These are phyloP conservation scores for Teratosphaeria nubilosa DNA, from an alignment of 2,329 filamentous ascomycete species.

Conservation along the genomic window DNA sequence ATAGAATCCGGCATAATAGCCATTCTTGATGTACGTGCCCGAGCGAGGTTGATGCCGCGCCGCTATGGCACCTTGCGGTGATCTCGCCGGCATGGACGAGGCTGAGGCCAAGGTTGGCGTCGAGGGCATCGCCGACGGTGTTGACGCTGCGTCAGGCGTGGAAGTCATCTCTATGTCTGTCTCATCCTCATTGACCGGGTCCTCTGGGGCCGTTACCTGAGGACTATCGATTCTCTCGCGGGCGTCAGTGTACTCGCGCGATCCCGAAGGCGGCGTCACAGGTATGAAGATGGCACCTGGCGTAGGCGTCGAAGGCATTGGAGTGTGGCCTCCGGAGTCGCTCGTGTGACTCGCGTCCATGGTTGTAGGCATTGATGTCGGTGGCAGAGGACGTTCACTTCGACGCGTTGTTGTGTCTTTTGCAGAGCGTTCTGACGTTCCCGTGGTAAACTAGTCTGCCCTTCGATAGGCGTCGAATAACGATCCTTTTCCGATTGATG, in stretches of 20 bases:
- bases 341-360: not conserved
- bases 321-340: not conserved
- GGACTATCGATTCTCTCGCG: not conserved
- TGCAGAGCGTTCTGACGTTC: too few species aligned
- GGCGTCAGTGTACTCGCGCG: not conserved
- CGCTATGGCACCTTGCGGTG: not conserved
- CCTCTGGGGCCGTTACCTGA: not conserved
- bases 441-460: not conserved
- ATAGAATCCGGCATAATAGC: not conserved
- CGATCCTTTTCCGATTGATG: not conserved
- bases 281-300: not conserved
- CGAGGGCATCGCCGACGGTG: not conserved
- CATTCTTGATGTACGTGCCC: not conserved
- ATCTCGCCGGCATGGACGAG: not conserved
- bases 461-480: not conserved
- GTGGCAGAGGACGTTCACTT: not conserved
- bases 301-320: not conserved
- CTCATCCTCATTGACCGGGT: not conserved
- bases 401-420: not conserved
- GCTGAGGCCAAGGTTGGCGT: not conserved
- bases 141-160: not conserved
- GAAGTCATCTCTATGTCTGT: not conserved
- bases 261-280: not conserved
- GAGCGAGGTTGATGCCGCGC: not conserved
- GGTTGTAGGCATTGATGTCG: not conserved